Percentiles rank a stretch among this genome's conserved stretches.
Evolutionary conservation across 2,329 filamentous ascomycete genomes (phyloP).

Genomic region (Fusarium proliferatum): DNA sequence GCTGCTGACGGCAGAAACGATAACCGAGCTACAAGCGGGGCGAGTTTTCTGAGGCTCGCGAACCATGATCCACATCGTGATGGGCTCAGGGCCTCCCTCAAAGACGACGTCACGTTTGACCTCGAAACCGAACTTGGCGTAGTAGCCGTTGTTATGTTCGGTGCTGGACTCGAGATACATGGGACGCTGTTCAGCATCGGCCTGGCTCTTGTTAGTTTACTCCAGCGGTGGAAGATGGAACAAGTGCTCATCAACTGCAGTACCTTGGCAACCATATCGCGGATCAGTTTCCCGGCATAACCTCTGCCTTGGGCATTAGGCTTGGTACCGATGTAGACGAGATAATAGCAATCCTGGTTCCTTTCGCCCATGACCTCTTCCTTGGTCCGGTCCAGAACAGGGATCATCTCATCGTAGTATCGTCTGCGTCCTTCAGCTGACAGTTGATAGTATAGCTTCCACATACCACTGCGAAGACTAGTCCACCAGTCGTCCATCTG

Average conservation of each 20-base stretch:
- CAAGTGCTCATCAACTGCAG: conserved; percentile 36
- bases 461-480: conserved; percentile 78
- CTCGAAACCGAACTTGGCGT: conserved; percentile 80
- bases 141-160: conserved; percentile 74
- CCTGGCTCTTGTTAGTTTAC: conserved; percentile 54
- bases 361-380: conserved; percentile 73
- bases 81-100: conserved; percentile 65
- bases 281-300: conserved; percentile 76
- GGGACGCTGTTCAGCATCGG: conserved; percentile 73
- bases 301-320: conserved; percentile 76
- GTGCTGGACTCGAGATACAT: conserved; percentile 86
- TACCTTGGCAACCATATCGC: conserved; percentile 74
- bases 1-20: conserved; percentile 37
- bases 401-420: conserved; percentile 82
- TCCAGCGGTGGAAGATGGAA: not conserved
- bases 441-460: conserved; percentile 80
- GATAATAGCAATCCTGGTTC: conserved; percentile 79
- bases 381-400: conserved; percentile 79
- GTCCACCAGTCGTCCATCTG: conserved; percentile 80
- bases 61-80: conserved; percentile 84
- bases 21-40: conserved; percentile 39
- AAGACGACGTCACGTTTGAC: conserved; percentile 72
- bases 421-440: conserved; percentile 76
- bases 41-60: conserved; percentile 68
- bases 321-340: conserved; percentile 85